Evolutionary conservation across 495 filamentous ascomycete genomes (phyloP), one percentile per base, ranked within the genome.

Genomic region (Aspergillus sclerotioniger): DNA sequence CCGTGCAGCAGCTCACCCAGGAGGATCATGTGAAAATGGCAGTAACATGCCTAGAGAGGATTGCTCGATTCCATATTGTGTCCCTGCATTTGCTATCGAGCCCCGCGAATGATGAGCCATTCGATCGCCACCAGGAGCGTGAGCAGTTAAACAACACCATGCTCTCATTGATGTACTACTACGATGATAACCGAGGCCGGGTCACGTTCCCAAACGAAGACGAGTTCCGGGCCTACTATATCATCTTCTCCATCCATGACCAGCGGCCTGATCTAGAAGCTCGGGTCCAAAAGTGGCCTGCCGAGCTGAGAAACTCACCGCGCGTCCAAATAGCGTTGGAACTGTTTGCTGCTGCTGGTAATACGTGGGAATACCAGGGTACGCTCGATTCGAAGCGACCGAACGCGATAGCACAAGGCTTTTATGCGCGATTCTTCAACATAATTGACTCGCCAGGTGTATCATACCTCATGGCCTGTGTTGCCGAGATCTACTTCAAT

Each of bases 391-490:
- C 83, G 25, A 75, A 78, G 35, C 65, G 82, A 53, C 75, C 75
- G 16, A 83, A 82, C 64, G 67, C 74, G 43, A 74, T 85, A 58
- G 78, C 86, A 2, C 84, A 88, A 53, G 81, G 84, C 3, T 87
- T 87, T 50, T 88, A 83, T 63, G 65, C 78, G 17, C 82, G 85
- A 25, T 94, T 94, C 67, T 98, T 95, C 73, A 77, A 76, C 2
- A 77, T 94, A 37, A 75, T 97, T 41, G 79, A 84, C 53, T 86
- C 87, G 9, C 80, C 80, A 2, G 71, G 78, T 51, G 84, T 92
- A 2, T 90, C 93, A 0, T 98, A 96, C 70, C 81, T 92, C 17
- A 93, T 95, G 88, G 93, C 89, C 6, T 97, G 93, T 68, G 87
- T 96, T 39, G 92, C 92, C 2, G 92, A 97, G 67, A 87, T 92